Evolutionary conservation across 352 stramenopile genomes (phyloP), one percentile per base, ranked within the genome.

Genomic region (Pythium periplocum): DNA sequence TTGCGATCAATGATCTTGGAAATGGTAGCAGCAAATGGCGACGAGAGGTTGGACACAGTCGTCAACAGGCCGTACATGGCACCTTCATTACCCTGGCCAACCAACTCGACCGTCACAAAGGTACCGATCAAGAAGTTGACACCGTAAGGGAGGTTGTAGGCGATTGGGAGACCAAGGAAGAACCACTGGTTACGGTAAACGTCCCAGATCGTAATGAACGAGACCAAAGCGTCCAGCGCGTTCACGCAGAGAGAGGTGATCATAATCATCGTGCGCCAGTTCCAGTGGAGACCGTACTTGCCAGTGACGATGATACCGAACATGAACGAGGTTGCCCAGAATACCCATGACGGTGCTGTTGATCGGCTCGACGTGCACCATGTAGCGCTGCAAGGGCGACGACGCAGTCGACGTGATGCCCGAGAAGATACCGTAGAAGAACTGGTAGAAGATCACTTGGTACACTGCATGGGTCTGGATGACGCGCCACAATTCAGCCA

Each of bases 31-130:
- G 48, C 56, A 37, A 72, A 62, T 11, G 57, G 48, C 6, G 26
- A 10, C 6, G 57, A 55, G 3, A 69, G 40, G 53, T 69, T 72
- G 38, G 37, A 40, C 6, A 69, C 55, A 3, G 64, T 69, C 30
- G 64, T 72, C 11, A 69, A n/a, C 6, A 72, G 51, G 1, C 61
- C 60, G 39, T 69, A 72, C n/a, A 69, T 26, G 39, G 55, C 59
- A n/a, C 56, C 64, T 60, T 72, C 64, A 42, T 69, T 62, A 38
- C 64, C 64, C 1, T 45, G 44, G 11, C 57, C 64, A 2, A 57
- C 55, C 12, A 72, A 38, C 39, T 72, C 63, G 38, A 71, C 57
- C n/a, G 45, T 43, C 35, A 56, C 53, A 50, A 56, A 68, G 2
- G 60, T 64, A 12, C 55, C n/a, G n/a, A 69, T 43, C 33, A 69